phyloP scores from a whole-genome alignment of 345 rosid species.

The Microcos paniculata region DNA sequence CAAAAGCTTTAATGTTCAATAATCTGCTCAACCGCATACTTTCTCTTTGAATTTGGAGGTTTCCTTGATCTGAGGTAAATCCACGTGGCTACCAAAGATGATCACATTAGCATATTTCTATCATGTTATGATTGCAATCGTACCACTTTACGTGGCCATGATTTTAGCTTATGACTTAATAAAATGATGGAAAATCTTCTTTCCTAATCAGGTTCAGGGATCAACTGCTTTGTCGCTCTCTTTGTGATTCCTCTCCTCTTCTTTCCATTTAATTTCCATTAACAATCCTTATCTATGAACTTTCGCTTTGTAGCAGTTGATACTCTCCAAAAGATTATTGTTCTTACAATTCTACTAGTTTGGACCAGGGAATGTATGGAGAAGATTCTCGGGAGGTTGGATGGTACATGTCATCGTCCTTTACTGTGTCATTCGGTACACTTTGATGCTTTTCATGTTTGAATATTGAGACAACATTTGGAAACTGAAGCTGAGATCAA shows the following conservation, averaged over 20 bases:
- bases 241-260: conserved; percentile 97
- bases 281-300: conserved; percentile 74
- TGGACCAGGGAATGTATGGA: conserved; percentile 81
- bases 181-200: conserved; percentile 98
- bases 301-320: conserved; percentile 70
- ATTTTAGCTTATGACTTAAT: conserved; percentile 91
- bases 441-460: conserved; percentile 71
- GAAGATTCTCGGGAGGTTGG: conserved; percentile 57
- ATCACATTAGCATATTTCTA: conserved; percentile 71
- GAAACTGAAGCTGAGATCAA: conserved; percentile 71
- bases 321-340: conserved; percentile 60
- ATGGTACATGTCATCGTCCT: conserved; percentile 83
- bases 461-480: conserved; percentile 62
- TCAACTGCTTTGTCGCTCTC: conserved; percentile 95
- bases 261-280: conserved; percentile 80
- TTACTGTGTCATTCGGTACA: conserved; percentile 79
- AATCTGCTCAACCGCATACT: too few species aligned
- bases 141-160: conserved; percentile 98
- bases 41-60: background rate
- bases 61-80: background rate
- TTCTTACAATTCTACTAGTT: conserved; percentile 38
- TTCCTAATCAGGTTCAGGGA: conserved; percentile 96
- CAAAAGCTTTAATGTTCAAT: too few species aligned
- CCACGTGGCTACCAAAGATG: conserved; percentile 40
- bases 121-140: conserved; percentile 99